Base-by-base conservation (phyloP, 2,329 filamentous ascomycete species). In the Myriangium duriaei region DNA sequence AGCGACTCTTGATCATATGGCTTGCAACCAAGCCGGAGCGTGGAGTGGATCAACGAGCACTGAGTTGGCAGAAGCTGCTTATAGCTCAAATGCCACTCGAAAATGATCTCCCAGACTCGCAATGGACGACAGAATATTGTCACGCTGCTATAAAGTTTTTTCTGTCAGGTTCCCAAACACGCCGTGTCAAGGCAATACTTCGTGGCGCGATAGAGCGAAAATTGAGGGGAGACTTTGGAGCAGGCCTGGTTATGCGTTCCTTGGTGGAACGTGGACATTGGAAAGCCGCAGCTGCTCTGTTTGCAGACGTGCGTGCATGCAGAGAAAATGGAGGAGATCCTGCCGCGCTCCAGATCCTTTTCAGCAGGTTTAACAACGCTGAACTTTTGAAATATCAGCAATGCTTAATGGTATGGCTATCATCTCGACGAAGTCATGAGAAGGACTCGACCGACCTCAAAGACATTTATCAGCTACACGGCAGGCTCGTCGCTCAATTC, bases 391-490 rank as follows among this genome's bases (percentile, higher is more conserved):
- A n/a, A n/a, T n/a, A n/a, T n/a, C n/a, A n/a, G n/a, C n/a, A n/a
- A n/a, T n/a, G n/a, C n/a, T n/a, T n/a, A n/a, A n/a, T n/a, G n/a
- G n/a, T n/a, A n/a, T n/a, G n/a, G n/a, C n/a, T n/a, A n/a, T n/a
- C n/a, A n/a, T n/a, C n/a, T n/a, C n/a, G n/a, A n/a, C n/a, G n/a
- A n/a, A n/a, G n/a, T n/a, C n/a, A n/a, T n/a, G n/a, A n/a, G n/a
- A n/a, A n/a, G n/a, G n/a, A n/a, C n/a, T n/a, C n/a, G n/a, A n/a
- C n/a, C n/a, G n/a, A n/a, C n/a, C n/a, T 41, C 17, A 10, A 41
- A 4, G 33, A 42, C 12, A 34, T 31, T 9, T 47, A 42, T 9
- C 34, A 45, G 2, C 54, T 53, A 31, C 49, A 57, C 24, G 31
- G 45, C 2, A 41, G 42, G 4, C 46, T 58, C 7, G 44, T 37